Percentiles rank a stretch among this genome's conserved stretches.
phyloP scores from a whole-genome alignment of 345 rosid species.

The Turnera subulata region DNA sequence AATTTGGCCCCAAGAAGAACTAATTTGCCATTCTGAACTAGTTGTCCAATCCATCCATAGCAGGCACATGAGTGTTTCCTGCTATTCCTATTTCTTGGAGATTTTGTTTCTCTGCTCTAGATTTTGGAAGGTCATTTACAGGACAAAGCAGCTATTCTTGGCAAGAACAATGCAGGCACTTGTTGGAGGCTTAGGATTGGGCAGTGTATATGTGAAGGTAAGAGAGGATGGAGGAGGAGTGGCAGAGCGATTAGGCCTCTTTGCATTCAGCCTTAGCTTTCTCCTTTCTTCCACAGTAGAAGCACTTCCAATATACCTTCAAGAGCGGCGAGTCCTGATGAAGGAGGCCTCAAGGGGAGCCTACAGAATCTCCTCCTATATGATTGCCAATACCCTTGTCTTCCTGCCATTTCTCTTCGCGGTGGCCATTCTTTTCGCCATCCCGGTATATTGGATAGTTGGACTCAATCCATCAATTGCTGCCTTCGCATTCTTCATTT shows the following conservation, averaged over 20 bases:
- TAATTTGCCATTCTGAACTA: conserved; percentile 9
- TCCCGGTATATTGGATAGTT: conserved; percentile 83
- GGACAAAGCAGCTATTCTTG: conserved; percentile 72
- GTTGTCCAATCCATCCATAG: background rate
- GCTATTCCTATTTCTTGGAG: conserved; percentile 36
- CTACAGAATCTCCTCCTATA: conserved; percentile 74
- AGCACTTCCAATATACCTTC: conserved; percentile 87
- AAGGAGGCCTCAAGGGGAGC: conserved; percentile 84
- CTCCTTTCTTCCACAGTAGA: conserved; percentile 89
- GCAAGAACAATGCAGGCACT: conserved; percentile 90
- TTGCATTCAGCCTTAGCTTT: conserved; percentile 86
- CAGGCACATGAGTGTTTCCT: conserved; percentile 4
- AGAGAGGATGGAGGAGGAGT: conserved; percentile 59
- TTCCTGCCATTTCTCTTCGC: conserved; percentile 70
- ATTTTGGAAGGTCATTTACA: conserved; percentile 73
- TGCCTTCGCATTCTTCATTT: conserved; percentile 63
- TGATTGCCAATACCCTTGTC: conserved; percentile 78
- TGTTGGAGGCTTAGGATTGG: conserved; percentile 75
- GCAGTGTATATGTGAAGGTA: conserved; percentile 62
- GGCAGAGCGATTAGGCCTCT: conserved; percentile 65
- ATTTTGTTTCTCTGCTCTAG: conserved; percentile 65
- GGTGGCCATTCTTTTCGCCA: conserved; percentile 62
- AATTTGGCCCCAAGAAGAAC: conserved; percentile 34
- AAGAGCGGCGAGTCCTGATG: conserved; percentile 79
- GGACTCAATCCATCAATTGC: conserved; percentile 66